phyloP scores from a whole-genome alignment of 129 eudicot species.

The Flaveria trinervia region DNA sequence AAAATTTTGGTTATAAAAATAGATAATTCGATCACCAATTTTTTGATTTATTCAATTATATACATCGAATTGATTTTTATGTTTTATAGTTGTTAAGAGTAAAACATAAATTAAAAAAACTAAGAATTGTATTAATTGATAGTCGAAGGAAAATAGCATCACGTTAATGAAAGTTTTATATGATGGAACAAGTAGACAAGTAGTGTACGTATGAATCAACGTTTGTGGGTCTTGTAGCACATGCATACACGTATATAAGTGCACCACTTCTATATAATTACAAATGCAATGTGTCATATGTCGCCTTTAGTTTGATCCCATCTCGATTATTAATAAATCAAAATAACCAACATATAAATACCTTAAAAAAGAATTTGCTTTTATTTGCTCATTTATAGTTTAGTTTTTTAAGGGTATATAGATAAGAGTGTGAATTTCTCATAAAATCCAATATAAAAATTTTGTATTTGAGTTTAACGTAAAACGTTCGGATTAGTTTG shows the following conservation, averaged over 20 bases:
- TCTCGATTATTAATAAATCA: not conserved
- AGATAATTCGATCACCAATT: too few relatives aligned
- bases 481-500: too few relatives aligned
- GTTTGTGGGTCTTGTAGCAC: slow-evolving; percentile 32
- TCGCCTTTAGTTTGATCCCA: slow-evolving; percentile 16
- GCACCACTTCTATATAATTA: slow-evolving; percentile 22
- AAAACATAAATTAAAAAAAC: not conserved
- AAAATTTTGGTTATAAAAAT: too few relatives aligned
- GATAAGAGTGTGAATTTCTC: too few relatives aligned
- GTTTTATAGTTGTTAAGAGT: not conserved
- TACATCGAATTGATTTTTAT: not conserved
- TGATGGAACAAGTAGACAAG: not conserved
- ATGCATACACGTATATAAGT: slow-evolving; percentile 33
- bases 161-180: not conserved
- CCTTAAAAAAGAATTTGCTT: too few relatives aligned
- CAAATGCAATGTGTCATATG: slow-evolving; percentile 20
- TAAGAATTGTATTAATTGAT: not conserved
- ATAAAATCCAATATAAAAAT: too few relatives aligned
- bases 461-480: too few relatives aligned
- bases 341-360: not conserved
- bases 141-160: not conserved
- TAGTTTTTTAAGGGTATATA: too few relatives aligned
- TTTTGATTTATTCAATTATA: not conserved
- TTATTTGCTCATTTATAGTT: too few relatives aligned
- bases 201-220: slow-evolving; percentile 10